phyloP scores from a whole-genome alignment of 139 green algal genomes.

The Eudorina sp. region DNA sequence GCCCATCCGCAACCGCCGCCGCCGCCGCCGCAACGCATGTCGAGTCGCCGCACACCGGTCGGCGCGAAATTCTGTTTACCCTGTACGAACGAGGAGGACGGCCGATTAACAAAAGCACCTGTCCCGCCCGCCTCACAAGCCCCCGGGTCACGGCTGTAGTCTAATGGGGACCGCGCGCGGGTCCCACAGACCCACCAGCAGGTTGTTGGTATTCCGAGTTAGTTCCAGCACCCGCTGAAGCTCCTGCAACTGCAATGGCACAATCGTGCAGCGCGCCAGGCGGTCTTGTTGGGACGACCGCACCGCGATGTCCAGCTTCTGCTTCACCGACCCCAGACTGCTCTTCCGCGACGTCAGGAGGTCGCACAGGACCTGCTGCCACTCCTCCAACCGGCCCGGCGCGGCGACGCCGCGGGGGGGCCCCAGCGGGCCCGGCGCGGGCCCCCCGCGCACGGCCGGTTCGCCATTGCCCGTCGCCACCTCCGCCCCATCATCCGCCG shows the following conservation, averaged over 20 bases:
- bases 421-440: too few relatives aligned
- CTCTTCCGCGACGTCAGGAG: background rate
- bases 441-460: background rate
- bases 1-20: too few relatives aligned
- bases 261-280: background rate
- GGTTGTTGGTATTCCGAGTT: background rate
- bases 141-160: too few relatives aligned
- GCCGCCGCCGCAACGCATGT: too few relatives aligned
- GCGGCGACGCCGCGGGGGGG: background rate
- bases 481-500: background rate
- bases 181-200: background rate
- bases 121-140: too few relatives aligned
- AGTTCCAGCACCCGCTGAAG: background rate
- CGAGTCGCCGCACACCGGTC: too few relatives aligned
- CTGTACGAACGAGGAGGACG: too few relatives aligned
- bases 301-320: background rate
- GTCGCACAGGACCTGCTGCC: slow-evolving; percentile 1
- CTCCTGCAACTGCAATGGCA: slow-evolving; percentile 4
- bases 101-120: too few relatives aligned
- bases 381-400: background rate
- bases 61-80: too few relatives aligned
- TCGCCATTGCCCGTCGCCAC: background rate
- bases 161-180: too few relatives aligned
- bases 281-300: background rate
- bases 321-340: background rate